These are phyloP conservation scores for Oryza meyeriana DNA, from an alignment of 176 grass and related monocot genomes.

Conservation along the genomic window DNA sequence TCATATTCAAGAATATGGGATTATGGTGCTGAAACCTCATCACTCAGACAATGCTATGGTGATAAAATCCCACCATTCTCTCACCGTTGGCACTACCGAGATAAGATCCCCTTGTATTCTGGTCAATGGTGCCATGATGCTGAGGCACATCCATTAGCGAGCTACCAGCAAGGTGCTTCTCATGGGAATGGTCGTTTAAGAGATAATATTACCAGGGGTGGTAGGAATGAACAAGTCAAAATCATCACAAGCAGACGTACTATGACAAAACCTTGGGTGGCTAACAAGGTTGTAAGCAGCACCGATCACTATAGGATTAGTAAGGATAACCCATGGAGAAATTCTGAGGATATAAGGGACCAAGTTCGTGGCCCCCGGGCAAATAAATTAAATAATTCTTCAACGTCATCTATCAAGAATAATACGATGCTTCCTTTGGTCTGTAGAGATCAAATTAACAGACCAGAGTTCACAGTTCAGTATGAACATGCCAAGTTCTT, in stretches of 20 bases:
- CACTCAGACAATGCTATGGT: constrained; percentile 31
- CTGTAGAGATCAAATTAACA: constrained; percentile 55
- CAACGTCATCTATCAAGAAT: constrained; percentile 24
- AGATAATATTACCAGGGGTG: constrained; percentile 8
- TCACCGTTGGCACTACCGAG: constrained; percentile 22
- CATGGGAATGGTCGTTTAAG: constrained; percentile 21
- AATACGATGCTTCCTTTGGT: constrained; percentile 28
- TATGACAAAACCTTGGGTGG: constrained; percentile 5
- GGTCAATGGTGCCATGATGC: constrained; percentile 32
- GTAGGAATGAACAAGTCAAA: constrained; percentile 31
- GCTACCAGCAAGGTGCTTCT: constrained; percentile 30
- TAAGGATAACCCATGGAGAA: constrained; percentile 36
- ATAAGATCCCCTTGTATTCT: constrained; percentile 33
- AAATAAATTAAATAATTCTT: constrained; percentile 31
- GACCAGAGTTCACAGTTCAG: constrained; percentile 53
- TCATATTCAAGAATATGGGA: neutral
- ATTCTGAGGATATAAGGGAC: constrained; percentile 31
- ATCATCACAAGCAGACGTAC: constrained; percentile 28
- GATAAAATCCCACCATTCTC: constrained; percentile 37
- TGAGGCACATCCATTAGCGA: neutral
- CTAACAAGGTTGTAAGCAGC: neutral
- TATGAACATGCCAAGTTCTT: constrained; percentile 82
- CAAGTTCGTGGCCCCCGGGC: constrained; percentile 50
- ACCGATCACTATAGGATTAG: constrained; percentile 20
- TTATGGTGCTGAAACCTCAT: neutral